These are phyloP conservation scores for Leucosporidium creatinivorum DNA, from an alignment of 768 basidiomycete genomes.

Conservation along the genomic window DNA sequence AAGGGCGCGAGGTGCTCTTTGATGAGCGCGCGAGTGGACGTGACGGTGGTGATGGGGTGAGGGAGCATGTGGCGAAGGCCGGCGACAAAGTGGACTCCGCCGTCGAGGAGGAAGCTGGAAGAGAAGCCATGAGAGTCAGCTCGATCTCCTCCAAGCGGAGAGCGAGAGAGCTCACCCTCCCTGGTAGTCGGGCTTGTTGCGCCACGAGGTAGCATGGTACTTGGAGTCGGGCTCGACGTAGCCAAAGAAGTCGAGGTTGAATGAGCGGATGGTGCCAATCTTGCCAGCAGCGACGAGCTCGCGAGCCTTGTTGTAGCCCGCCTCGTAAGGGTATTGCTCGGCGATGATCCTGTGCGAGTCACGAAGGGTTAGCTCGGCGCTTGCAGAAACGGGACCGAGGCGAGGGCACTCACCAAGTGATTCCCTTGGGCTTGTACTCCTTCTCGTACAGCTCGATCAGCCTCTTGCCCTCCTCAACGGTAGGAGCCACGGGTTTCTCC, in stretches of 20 bases:
- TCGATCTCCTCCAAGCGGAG: neutral
- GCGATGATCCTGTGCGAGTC: constrained; percentile 31
- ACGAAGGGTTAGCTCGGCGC: constrained; percentile 39
- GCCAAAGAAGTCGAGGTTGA: constrained; percentile 52
- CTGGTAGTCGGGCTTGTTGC: constrained; percentile 62
- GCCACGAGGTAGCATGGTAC: constrained; percentile 78
- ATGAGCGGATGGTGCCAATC: constrained; percentile 66
- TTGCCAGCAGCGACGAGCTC: constrained; percentile 50
- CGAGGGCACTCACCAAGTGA: constrained; percentile 56
- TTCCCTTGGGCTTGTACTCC: constrained; percentile 57
- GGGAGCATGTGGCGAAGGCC: constrained; percentile 40
- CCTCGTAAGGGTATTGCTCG: constrained; percentile 21
- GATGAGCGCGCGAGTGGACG: constrained; percentile 61
- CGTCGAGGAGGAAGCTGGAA: constrained; percentile 54
- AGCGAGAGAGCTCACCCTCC: constrained; percentile 31
- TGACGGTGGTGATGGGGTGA: constrained; percentile 53
- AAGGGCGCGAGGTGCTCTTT: constrained; percentile 65
- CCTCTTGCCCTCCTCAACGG: constrained; percentile 56
- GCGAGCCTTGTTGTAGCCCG: constrained; percentile 8
- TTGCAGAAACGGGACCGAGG: constrained; percentile 65
- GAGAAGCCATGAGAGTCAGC: neutral
- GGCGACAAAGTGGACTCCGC: constrained; percentile 62
- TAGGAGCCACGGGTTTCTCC: constrained; percentile 77
- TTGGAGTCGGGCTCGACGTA: constrained; percentile 50
- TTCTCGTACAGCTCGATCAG: constrained; percentile 62